Evolutionary conservation across 1,284 basidiomycete species (phyloP).

Genomic region (Cutaneotrichosporon spelunceum): DNA sequence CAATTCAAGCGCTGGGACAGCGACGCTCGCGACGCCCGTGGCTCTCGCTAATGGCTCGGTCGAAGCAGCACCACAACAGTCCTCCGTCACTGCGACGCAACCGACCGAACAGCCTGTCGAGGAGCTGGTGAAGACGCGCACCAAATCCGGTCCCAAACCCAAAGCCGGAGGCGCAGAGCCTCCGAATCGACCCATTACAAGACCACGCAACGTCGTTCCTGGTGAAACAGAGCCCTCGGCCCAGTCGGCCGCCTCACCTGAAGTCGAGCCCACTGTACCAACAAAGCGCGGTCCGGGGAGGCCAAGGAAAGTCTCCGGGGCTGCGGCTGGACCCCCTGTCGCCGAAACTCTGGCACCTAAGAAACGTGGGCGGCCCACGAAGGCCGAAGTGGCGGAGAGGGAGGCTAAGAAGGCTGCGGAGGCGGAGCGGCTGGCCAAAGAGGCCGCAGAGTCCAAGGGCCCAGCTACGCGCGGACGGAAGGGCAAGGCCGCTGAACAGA

Average conservation of each 20-base stretch:
- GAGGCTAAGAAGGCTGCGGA: background rate
- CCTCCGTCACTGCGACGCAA: background rate
- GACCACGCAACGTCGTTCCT: background rate
- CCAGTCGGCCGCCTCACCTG: background rate
- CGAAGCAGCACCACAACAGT: background rate
- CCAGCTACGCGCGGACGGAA: background rate
- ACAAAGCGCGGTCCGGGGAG: background rate
- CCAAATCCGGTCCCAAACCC: background rate
- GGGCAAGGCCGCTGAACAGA: background rate
- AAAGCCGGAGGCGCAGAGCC: background rate
- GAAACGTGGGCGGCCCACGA: background rate
- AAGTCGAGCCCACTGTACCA: background rate
- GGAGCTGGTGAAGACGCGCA: background rate
- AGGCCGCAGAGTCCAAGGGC: background rate
- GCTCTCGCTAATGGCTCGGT: background rate
- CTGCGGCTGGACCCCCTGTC: background rate
- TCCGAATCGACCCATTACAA: background rate
- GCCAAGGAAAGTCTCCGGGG: background rate
- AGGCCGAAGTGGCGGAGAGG: background rate
- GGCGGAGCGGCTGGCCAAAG: background rate
- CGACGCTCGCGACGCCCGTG: background rate
- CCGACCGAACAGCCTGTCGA: too few relatives aligned
- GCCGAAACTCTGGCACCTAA: background rate
- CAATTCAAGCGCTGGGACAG: background rate
- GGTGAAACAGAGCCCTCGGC: background rate